phyloP scores from a whole-genome alignment of 805 yeast species.

The Hanseniaspora guilliermondii region DNA sequence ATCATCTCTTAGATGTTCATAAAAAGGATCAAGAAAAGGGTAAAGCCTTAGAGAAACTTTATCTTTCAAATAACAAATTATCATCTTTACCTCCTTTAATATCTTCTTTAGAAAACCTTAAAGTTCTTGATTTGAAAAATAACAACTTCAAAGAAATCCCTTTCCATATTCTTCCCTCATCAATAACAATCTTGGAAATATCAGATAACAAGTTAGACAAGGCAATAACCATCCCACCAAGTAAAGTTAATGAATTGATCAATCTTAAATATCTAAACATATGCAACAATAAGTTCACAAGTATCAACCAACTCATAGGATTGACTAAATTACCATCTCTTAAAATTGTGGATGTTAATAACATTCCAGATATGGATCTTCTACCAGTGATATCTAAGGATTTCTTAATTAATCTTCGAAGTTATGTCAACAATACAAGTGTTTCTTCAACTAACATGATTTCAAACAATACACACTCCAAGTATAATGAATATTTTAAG shows the following conservation, averaged over 20 bases:
- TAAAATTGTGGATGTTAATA: constrained; percentile 44
- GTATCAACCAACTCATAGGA: constrained; percentile 38
- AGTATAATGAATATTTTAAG: constrained; percentile 51
- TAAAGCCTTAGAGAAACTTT: constrained; percentile 36
- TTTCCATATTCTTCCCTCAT: constrained; percentile 18
- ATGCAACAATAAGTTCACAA: constrained; percentile 41
- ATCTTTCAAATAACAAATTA: constrained; percentile 42
- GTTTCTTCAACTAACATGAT: constrained; percentile 19
- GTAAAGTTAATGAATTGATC: constrained; percentile 30
- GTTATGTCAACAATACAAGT: constrained; percentile 8
- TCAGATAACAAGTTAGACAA: constrained; percentile 41
- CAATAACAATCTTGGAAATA: constrained; percentile 54
- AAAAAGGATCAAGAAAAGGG: not conserved
- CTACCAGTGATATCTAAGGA: constrained; percentile 26
- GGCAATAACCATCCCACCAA: constrained; percentile 31
- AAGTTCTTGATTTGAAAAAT: constrained; percentile 54
- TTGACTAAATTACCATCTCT: constrained; percentile 41
- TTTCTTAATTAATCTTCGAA: constrained; percentile 15
- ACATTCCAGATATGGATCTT: constrained; percentile 39
- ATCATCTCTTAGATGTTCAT: not conserved
- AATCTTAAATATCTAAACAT: constrained; percentile 48
- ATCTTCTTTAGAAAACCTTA: constrained; percentile 33
- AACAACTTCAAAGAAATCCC: constrained; percentile 50
- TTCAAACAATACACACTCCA: constrained; percentile 20
- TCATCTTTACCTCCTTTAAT: constrained; percentile 38